Evolutionary conservation across 345 rosid species (phyloP).

Genomic region (Hevea brasiliensis): DNA sequence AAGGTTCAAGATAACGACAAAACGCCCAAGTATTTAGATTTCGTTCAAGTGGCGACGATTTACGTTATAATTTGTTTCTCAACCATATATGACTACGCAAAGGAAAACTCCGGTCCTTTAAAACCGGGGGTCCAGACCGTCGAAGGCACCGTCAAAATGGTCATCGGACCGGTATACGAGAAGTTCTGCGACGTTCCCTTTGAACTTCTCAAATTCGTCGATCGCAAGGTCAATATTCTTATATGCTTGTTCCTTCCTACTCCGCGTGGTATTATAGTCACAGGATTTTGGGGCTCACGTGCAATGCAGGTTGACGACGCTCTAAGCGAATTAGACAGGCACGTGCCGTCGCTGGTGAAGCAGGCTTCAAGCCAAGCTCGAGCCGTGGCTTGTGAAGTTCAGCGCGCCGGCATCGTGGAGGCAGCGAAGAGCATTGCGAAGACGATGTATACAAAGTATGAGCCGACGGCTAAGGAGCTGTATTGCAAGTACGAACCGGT

Average conservation of each 20-base stretch:
- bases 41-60: constrained; percentile 49
- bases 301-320: constrained; percentile 51
- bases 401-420: constrained; percentile 51
- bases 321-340: constrained; percentile 42
- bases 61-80: constrained; percentile 45
- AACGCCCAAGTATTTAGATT: constrained; percentile 60
- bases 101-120: constrained; percentile 72
- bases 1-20: constrained; percentile 34
- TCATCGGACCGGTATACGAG: constrained; percentile 60
- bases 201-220: constrained; percentile 61
- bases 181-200: constrained; percentile 57
- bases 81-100: constrained; percentile 61
- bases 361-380: constrained; percentile 55
- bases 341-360: constrained; percentile 64
- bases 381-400: constrained; percentile 61
- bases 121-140: constrained; percentile 62
- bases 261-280: too few species aligned
- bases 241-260: too few species aligned
- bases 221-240: constrained; percentile 51
- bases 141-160: constrained; percentile 55
- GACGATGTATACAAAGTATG: constrained; percentile 39
- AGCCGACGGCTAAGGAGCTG: constrained; percentile 51
- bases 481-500: constrained; percentile 51
- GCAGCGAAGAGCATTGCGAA: constrained; percentile 43
- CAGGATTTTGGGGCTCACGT: too few species aligned